A percentile compares a stretch with the other conserved stretches of the same genome.
phyloP scores from a whole-genome alignment of 2,329 filamentous ascomycete species.

The Epichloe sylvatica region DNA sequence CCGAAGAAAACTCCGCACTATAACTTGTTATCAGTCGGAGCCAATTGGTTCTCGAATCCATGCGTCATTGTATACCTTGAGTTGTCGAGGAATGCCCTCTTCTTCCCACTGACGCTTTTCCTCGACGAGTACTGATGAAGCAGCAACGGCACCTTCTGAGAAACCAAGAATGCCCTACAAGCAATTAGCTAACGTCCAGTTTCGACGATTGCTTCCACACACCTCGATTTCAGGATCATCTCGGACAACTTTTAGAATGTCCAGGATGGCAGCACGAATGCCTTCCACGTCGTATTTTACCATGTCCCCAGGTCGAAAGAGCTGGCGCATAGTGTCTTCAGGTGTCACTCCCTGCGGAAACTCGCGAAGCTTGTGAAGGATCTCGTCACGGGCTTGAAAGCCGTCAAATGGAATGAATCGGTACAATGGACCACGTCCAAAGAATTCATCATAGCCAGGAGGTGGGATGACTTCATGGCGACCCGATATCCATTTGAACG shows the following conservation, averaged over 20 bases:
- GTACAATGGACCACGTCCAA: slow-evolving; percentile 40
- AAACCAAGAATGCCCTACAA: slow-evolving; percentile 41
- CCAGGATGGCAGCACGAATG: slow-evolving; percentile 9
- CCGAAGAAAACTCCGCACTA: slow-evolving; percentile 36
- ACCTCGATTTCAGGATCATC: slow-evolving; percentile 20
- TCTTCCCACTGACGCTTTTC: slow-evolving; percentile 27
- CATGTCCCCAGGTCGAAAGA: slow-evolving; percentile 19
- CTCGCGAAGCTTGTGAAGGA: slow-evolving; percentile 37
- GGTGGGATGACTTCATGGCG: slow-evolving; percentile 36
- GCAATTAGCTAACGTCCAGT: neutral
- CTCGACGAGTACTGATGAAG: slow-evolving; percentile 37
- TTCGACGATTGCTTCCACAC: neutral
- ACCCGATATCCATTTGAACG: slow-evolving; percentile 38
- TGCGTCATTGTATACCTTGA: slow-evolving; percentile 18
- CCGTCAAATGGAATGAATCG: slow-evolving; percentile 38
- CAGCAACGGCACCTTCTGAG: slow-evolving; percentile 44
- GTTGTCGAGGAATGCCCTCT: slow-evolving; percentile 18
- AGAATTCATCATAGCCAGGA: slow-evolving; percentile 41
- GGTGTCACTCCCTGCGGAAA: slow-evolving; percentile 37
- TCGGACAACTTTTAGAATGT: slow-evolving; percentile 26
- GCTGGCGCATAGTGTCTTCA: slow-evolving; percentile 41
- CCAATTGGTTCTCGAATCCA: too few species aligned
- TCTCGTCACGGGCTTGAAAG: slow-evolving; percentile 27
- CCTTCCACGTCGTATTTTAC: neutral
- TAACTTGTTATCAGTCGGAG: slow-evolving; percentile 9